These are phyloP conservation scores for Podospora anserina DNA, from an alignment of 495 filamentous ascomycete species.

Conservation along the genomic window DNA sequence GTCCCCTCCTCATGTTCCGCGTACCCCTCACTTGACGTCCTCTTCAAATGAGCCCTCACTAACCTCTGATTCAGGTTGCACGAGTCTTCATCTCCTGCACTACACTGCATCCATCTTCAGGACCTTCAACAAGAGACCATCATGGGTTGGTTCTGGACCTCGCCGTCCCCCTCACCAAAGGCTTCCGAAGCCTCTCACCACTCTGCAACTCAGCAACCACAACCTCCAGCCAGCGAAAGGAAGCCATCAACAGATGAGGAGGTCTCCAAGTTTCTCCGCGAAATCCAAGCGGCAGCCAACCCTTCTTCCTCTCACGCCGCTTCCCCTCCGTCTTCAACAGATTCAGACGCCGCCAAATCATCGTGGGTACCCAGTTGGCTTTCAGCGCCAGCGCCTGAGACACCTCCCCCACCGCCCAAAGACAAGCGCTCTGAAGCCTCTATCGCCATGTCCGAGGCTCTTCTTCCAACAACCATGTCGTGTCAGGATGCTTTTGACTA, in stretches of 20 bases:
- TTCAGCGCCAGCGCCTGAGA: slow-evolving; percentile 5
- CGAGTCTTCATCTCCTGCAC: not conserved
- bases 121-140: slow-evolving; percentile 20
- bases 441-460: slow-evolving; percentile 49
- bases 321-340: slow-evolving; percentile 18
- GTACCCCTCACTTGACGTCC: slow-evolving; percentile 9
- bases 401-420: slow-evolving; percentile 13
- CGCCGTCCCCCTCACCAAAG: slow-evolving; percentile 21
- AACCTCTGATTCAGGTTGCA: not conserved
- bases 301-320: not conserved
- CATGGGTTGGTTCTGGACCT: slow-evolving; percentile 55
- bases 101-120: slow-evolving; percentile 5
- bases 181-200: slow-evolving; percentile 20
- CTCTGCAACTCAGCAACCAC: slow-evolving; percentile 9
- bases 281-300: slow-evolving; percentile 6
- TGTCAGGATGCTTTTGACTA: slow-evolving; percentile 88
- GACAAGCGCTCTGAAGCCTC: slow-evolving; percentile 24
- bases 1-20: not conserved
- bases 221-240: not conserved
- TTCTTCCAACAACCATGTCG: slow-evolving; percentile 77
- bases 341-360: slow-evolving; percentile 14
- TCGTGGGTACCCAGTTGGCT: slow-evolving; percentile 18
- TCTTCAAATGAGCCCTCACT: not conserved
- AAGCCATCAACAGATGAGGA: not conserved
- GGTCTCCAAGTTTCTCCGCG: slow-evolving; percentile 2